Percentiles rank a stretch among this genome's conserved stretches.
phyloP scores from a whole-genome alignment of 75 land plant genomes.

The Pinus tabuliformis region DNA sequence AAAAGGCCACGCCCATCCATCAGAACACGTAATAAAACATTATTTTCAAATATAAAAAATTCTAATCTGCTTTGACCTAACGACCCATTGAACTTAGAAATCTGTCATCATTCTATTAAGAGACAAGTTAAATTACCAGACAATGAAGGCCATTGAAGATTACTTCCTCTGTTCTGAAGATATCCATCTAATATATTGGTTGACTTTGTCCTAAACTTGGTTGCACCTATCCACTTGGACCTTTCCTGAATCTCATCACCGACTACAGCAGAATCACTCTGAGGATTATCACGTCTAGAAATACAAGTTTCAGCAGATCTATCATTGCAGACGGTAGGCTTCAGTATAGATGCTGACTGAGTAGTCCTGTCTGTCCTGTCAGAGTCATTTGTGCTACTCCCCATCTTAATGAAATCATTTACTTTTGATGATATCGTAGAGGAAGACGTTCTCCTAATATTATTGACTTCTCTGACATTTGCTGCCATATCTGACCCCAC shows the following conservation, averaged over 20 bases:
- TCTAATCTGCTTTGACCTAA: neutral
- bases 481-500: neutral
- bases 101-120: neutral
- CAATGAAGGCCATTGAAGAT: neutral
- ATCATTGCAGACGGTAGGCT: neutral
- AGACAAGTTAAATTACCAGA: neutral
- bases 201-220: neutral
- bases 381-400: neutral
- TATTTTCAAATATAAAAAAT: neutral
- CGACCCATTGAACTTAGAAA: neutral
- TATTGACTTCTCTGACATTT: slow-evolving; percentile 5
- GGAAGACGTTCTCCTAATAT: neutral
- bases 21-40: neutral
- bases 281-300: neutral
- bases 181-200: neutral
- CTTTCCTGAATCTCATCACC: neutral
- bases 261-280: neutral
- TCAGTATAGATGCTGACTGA: neutral
- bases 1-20: neutral
- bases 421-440: neutral
- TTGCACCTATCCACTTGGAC: neutral
- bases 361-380: neutral
- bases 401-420: neutral
- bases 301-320: neutral
- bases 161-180: neutral